A percentile compares a stretch with the other conserved stretches of the same genome.
Evolutionary conservation across 768 basidiomycete genomes (phyloP).

Genomic region (Botryobasidium botryosum): DNA sequence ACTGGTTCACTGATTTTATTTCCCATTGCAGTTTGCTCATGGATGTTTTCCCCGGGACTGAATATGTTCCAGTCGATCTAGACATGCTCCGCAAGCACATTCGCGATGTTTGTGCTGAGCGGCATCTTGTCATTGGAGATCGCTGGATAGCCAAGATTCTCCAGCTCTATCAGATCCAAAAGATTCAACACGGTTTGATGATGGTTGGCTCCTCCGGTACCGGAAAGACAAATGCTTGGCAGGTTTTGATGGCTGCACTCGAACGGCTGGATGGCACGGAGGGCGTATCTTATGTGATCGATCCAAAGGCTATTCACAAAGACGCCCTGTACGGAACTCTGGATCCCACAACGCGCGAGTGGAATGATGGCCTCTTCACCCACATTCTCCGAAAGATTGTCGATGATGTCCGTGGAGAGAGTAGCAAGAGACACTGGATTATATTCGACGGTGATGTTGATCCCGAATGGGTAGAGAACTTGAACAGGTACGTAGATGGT

Average conservation of each 20-base stretch:
- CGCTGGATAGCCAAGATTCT: slow-evolving; percentile 91
- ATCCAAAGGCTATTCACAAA: slow-evolving; percentile 98
- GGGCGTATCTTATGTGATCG: slow-evolving; percentile 90
- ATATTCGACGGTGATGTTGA: slow-evolving; percentile 99
- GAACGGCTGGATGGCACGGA: slow-evolving; percentile 84
- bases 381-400: slow-evolving; percentile 95
- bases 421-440: slow-evolving; percentile 94
- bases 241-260: slow-evolving; percentile 75
- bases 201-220: slow-evolving; percentile 98
- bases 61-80: slow-evolving; percentile 78
- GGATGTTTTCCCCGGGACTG: slow-evolving; percentile 94
- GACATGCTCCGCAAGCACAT: slow-evolving; percentile 77
- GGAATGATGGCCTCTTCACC: slow-evolving; percentile 98
- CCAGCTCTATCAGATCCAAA: slow-evolving; percentile 97
- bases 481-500: slow-evolving; percentile 62
- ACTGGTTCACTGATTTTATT: slow-evolving; percentile 8
- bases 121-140: slow-evolving; percentile 70
- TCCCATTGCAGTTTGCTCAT: slow-evolving; percentile 50
- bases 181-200: slow-evolving; percentile 99
- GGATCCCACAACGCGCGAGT: slow-evolving; percentile 93
- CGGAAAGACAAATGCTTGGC: slow-evolving; percentile 96
- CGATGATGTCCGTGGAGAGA: slow-evolving; percentile 96
- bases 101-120: slow-evolving; percentile 68
- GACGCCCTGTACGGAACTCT: slow-evolving; percentile 94
- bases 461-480: slow-evolving; percentile 99